phyloP scores from a whole-genome alignment of 306 rosid genomes.

The Argentina anserina region DNA sequence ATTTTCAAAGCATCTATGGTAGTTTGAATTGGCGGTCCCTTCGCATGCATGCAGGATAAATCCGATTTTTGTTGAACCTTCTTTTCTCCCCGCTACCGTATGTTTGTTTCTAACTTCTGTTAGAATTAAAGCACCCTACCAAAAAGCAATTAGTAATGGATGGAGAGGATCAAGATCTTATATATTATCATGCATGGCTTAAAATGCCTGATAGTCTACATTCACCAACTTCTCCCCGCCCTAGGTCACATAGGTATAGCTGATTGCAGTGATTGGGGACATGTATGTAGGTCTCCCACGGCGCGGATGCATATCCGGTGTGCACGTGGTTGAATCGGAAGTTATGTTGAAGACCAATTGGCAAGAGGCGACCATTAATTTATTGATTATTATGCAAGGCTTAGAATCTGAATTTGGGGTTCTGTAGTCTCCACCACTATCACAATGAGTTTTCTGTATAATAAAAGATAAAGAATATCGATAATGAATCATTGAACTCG shows the following conservation, averaged over 20 bases:
- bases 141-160: background rate
- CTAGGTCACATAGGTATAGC: background rate
- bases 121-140: background rate
- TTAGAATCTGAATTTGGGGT: background rate
- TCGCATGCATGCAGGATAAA: background rate
- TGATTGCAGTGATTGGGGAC: background rate
- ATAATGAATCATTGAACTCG: background rate
- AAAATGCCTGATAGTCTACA: background rate
- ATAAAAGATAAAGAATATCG: background rate
- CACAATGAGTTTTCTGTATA: background rate
- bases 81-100: background rate
- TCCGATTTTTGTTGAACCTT: background rate
- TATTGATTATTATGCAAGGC: background rate
- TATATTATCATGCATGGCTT: background rate
- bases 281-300: background rate
- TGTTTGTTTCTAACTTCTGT: background rate
- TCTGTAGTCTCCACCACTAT: background rate
- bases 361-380: background rate
- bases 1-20: background rate
- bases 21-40: constrained; percentile 4
- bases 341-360: background rate
- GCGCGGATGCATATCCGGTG: background rate
- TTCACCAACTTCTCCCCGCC: background rate
- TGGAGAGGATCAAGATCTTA: background rate
- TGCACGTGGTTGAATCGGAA: background rate